Percentiles rank a stretch among this genome's conserved stretches.
Evolutionary conservation across 306 rosid species (phyloP).

Genomic region (Castanea mollissima): DNA sequence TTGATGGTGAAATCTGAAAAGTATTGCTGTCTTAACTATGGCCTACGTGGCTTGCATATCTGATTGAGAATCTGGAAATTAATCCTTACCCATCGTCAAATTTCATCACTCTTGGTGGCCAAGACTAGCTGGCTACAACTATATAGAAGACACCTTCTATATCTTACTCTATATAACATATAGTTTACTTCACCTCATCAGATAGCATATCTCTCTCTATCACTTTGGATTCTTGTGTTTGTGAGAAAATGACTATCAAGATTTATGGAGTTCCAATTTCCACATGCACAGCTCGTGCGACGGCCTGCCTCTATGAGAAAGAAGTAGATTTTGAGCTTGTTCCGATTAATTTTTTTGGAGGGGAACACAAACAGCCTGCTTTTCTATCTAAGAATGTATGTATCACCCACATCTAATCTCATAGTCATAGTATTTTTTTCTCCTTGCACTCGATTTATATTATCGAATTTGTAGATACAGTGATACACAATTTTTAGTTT

Average conservation of each 20-base stretch:
- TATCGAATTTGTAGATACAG: background rate
- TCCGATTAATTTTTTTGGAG: constrained; percentile 49
- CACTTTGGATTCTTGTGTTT: background rate
- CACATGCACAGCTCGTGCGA: constrained; percentile 48
- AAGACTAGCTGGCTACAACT: background rate
- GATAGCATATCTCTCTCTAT: background rate
- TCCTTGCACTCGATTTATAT: background rate
- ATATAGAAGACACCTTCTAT: background rate
- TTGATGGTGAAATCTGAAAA: too few species aligned
- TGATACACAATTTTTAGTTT: background rate
- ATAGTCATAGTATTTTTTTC: too few species aligned
- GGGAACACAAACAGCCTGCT: constrained; percentile 55
- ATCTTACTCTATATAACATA: too few species aligned
- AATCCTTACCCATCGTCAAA: background rate
- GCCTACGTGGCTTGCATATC: background rate
- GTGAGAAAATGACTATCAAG: constrained; percentile 52
- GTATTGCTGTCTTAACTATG: background rate
- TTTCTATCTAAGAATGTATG: constrained; percentile 70
- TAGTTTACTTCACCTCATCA: too few species aligned
- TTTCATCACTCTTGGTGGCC: background rate
- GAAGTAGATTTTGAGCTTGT: constrained; percentile 54
- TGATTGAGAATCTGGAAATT: background rate
- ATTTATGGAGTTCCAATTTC: constrained; percentile 64
- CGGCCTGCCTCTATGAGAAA: constrained; percentile 70
- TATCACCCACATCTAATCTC: background rate